A percentile compares a stretch with the other conserved stretches of the same genome.
These are phyloP conservation scores for Phytophthora litchii DNA, from an alignment of 352 stramenopile genomes.

Conservation along the genomic window DNA sequence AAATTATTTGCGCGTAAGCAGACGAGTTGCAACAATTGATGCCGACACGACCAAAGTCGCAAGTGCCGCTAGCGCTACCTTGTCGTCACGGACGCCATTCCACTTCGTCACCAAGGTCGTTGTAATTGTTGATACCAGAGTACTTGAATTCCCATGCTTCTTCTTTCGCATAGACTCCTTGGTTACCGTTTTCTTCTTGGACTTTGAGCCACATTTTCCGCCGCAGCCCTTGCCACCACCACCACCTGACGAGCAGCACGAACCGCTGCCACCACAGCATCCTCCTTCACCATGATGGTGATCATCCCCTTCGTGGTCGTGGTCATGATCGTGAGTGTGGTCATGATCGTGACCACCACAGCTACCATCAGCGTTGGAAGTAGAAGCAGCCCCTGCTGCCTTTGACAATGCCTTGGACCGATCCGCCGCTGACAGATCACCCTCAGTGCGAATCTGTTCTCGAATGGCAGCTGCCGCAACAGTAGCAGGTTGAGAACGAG, in stretches of 20 bases:
- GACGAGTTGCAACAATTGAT: slow-evolving; percentile 50
- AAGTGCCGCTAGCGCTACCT: slow-evolving; percentile 52
- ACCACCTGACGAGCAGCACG: slow-evolving; percentile 41
- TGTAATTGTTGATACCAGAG: slow-evolving; percentile 19
- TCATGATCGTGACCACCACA: slow-evolving; percentile 26
- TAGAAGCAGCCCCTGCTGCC: slow-evolving; percentile 16
- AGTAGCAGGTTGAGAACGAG: slow-evolving; percentile 59
- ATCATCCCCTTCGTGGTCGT: slow-evolving; percentile 27
- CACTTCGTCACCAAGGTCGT: slow-evolving; percentile 31
- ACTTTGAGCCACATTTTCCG: slow-evolving; percentile 44
- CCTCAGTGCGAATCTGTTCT: slow-evolving; percentile 51
- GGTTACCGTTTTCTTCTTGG: slow-evolving; percentile 29
- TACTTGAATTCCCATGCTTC: slow-evolving; percentile 3
- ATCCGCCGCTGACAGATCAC: slow-evolving; percentile 37
- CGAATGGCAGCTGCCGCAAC: slow-evolving; percentile 53
- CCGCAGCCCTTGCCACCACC: slow-evolving; percentile 30
- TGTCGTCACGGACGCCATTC: slow-evolving; percentile 50
- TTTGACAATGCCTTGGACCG: slow-evolving; percentile 38
- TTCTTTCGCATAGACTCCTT: slow-evolving; percentile 31
- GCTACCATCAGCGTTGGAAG: slow-evolving; percentile 35
- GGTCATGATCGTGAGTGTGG: slow-evolving; percentile 24
- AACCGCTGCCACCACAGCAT: slow-evolving; percentile 39
- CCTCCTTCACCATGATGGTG: slow-evolving; percentile 29
- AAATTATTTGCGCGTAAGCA: slow-evolving; percentile 46
- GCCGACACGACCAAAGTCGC: slow-evolving; percentile 57